A percentile compares a stretch with the other conserved stretches of the same genome.
Evolutionary conservation across 2,329 filamentous ascomycete species (phyloP).

Genomic region (Raffaelea arxii): DNA sequence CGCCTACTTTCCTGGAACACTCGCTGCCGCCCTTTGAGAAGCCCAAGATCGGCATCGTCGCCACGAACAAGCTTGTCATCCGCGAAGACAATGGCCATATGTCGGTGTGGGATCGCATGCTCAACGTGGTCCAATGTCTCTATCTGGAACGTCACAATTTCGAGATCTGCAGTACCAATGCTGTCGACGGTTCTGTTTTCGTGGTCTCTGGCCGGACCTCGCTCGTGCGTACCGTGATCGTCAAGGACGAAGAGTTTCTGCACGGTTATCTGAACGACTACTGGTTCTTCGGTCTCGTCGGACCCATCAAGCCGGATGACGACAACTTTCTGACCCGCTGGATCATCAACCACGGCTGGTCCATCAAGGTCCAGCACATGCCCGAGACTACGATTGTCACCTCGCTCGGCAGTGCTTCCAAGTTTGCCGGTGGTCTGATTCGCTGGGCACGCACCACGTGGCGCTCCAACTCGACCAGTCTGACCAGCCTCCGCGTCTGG

Average conservation of each 20-base stretch:
- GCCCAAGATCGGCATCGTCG: slow-evolving; percentile 39
- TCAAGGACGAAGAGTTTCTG: slow-evolving; percentile 33
- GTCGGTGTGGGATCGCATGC: slow-evolving; percentile 23
- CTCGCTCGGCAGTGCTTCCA: slow-evolving; percentile 33
- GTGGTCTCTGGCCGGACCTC: slow-evolving; percentile 47
- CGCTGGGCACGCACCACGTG: slow-evolving; percentile 51
- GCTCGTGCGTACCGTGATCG: slow-evolving; percentile 38
- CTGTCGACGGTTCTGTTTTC: slow-evolving; percentile 49
- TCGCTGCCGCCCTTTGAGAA: slow-evolving; percentile 34
- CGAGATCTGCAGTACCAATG: slow-evolving; percentile 45
- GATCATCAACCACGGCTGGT: slow-evolving; percentile 37
- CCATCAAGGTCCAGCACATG: slow-evolving; percentile 44
- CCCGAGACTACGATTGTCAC: slow-evolving; percentile 39
- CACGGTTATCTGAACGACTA: slow-evolving; percentile 35
- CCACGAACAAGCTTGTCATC: slow-evolving; percentile 44
- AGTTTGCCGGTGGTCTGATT: slow-evolving; percentile 41
- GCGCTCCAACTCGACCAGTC: slow-evolving; percentile 41
- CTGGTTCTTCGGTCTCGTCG: slow-evolving; percentile 34
- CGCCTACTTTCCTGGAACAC: slow-evolving; percentile 26
- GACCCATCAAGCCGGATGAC: slow-evolving; percentile 44
- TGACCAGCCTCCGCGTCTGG: slow-evolving; percentile 32
- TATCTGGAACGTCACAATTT: slow-evolving; percentile 55
- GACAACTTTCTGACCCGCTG: slow-evolving; percentile 53
- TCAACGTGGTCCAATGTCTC: slow-evolving; percentile 47
- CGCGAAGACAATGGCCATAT: slow-evolving; percentile 19